These are phyloP conservation scores for Acorus calamus DNA, from an alignment of 106 monocot species.

Conservation along the genomic window DNA sequence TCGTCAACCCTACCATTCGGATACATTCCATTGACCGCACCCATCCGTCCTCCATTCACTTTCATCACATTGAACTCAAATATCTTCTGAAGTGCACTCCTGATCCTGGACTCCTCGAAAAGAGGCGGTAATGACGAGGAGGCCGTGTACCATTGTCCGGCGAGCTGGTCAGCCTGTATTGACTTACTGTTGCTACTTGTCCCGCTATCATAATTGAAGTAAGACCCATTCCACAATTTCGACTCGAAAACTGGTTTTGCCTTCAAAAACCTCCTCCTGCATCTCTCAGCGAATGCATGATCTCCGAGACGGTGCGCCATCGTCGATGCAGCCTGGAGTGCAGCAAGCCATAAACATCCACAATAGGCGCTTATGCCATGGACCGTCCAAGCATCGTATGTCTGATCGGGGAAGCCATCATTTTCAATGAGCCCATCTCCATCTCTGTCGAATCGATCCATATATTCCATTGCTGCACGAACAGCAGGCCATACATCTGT, in stretches of 20 bases:
- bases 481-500: conserved; percentile 88
- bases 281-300: conserved; percentile 61
- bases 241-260: conserved; percentile 60
- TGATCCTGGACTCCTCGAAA: conserved; percentile 68
- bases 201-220: conserved; percentile 94
- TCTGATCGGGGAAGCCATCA: conserved; percentile 99
- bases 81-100: conserved; percentile 75
- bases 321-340: conserved; percentile 77
- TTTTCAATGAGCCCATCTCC: conserved; percentile 96
- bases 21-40: conserved; percentile 95
- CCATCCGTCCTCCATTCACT: conserved; percentile 83
- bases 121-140: conserved; percentile 79
- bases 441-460: conserved; percentile 97
- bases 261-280: conserved; percentile 55
- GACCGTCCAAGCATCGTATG: conserved; percentile 96
- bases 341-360: conserved; percentile 87
- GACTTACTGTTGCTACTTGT: conserved; percentile 70
- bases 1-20: conserved; percentile 92
- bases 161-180: conserved; percentile 95
- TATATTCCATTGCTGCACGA: conserved; percentile 82
- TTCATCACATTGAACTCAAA: conserved; percentile 95
- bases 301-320: conserved; percentile 89
- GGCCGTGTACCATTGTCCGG: conserved; percentile 90
- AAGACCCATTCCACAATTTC: conserved; percentile 93
- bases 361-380: conserved; percentile 95